Evolutionary conservation across 305 asterid genomes (phyloP).

Genomic region (Withania somnifera): DNA sequence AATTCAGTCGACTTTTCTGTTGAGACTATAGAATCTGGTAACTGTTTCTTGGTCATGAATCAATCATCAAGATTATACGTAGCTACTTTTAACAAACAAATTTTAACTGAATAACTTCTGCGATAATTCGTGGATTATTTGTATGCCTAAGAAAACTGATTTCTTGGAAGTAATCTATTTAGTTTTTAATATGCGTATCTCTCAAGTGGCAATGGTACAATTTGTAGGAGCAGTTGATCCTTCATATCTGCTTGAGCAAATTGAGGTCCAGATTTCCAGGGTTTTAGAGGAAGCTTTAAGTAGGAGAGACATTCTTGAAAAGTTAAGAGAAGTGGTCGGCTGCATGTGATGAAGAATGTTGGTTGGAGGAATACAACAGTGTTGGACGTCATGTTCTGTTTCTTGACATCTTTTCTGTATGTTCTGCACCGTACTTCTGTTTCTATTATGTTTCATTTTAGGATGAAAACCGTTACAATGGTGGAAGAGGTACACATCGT

Average conservation of each 20-base stretch:
- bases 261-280: slow-evolving; percentile 55
- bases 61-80: neutral
- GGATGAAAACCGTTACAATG: slow-evolving; percentile 88
- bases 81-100: neutral
- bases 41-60: neutral
- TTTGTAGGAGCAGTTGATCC: slow-evolving; percentile 52
- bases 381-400: slow-evolving; percentile 29
- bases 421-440: neutral
- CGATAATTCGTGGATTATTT: neutral
- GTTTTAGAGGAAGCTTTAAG: slow-evolving; percentile 62
- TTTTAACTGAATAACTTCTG: neutral
- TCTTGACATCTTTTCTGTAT: neutral
- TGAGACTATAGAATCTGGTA: slow-evolving; percentile 71
- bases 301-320: slow-evolving; percentile 83
- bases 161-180: neutral
- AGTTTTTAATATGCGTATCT: neutral
- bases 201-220: neutral
- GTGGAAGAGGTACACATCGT: slow-evolving; percentile 85
- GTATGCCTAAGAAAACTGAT: neutral
- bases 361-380: slow-evolving; percentile 95
- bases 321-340: slow-evolving; percentile 76
- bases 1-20: slow-evolving; percentile 29
- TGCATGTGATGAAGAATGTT: slow-evolving; percentile 78
- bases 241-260: slow-evolving; percentile 50
- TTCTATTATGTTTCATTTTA: slow-evolving; percentile 15